Percentiles rank a stretch among this genome's conserved stretches.
These are phyloP conservation scores for Penicillium sp. DNA, from an alignment of 2,329 filamentous ascomycete species.

Conservation along the genomic window DNA sequence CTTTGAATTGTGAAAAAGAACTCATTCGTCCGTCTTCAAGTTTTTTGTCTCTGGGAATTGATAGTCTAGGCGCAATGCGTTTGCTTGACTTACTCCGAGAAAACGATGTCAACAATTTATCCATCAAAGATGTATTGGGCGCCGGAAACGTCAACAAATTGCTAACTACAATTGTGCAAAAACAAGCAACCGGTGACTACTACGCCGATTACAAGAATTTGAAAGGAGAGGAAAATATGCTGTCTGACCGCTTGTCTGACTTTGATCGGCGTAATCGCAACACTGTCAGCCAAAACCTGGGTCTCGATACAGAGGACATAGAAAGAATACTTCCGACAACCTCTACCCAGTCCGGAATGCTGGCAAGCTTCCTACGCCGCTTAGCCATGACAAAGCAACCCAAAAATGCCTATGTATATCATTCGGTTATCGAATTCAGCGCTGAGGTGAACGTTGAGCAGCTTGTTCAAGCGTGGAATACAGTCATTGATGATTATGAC, in stretches of 20 bases:
- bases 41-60: slow-evolving; percentile 26
- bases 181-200: background rate
- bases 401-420: slow-evolving; percentile 29
- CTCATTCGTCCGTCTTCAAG: slow-evolving; percentile 17
- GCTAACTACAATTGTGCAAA: slow-evolving; percentile 21
- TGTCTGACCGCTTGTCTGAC: slow-evolving; percentile 5
- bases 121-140: slow-evolving; percentile 27
- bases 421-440: slow-evolving; percentile 26
- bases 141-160: too few relatives aligned
- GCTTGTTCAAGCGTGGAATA: slow-evolving; percentile 23
- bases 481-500: slow-evolving; percentile 24
- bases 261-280: slow-evolving; percentile 20
- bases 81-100: slow-evolving; percentile 29
- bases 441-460: slow-evolving; percentile 19
- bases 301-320: slow-evolving; percentile 18
- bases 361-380: slow-evolving; percentile 30
- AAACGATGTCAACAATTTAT: slow-evolving; percentile 19
- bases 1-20: background rate
- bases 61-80: slow-evolving; percentile 33
- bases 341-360: slow-evolving; percentile 32
- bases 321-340: slow-evolving; percentile 31
- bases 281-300: slow-evolving; percentile 19
- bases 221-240: too few relatives aligned
- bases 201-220: too few relatives aligned
- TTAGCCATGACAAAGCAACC: slow-evolving; percentile 14